These are phyloP conservation scores for Yarrowia hollandica DNA, from an alignment of 805 yeast genomes.

Conservation along the genomic window DNA sequence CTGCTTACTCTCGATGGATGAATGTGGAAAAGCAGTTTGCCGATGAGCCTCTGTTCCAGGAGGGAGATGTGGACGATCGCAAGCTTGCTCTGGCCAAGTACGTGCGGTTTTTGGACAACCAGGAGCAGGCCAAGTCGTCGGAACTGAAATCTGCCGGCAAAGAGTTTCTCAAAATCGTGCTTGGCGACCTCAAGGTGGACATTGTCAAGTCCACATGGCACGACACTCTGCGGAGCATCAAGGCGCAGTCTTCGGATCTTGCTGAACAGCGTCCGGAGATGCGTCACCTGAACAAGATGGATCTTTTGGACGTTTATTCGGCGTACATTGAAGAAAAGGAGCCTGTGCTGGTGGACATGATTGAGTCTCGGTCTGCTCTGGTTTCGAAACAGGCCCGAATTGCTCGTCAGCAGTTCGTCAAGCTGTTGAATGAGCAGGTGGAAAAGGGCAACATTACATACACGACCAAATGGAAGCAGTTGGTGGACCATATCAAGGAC, in stretches of 20 bases:
- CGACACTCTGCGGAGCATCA: conserved; percentile 35
- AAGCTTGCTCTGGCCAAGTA: conserved; percentile 48
- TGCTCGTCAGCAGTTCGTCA: conserved; percentile 62
- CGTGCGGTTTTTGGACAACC: conserved; percentile 33
- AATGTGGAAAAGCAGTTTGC: conserved; percentile 53
- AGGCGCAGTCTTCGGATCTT: conserved; percentile 32
- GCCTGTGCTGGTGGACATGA: conserved; percentile 36
- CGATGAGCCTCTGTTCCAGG: conserved; percentile 65
- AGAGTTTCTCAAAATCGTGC: conserved; percentile 29
- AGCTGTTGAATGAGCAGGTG: conserved; percentile 46
- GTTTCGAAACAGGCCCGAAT: conserved; percentile 61
- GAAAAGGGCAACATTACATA: conserved; percentile 46
- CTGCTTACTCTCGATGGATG: conserved; percentile 63
- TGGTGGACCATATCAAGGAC: conserved; percentile 52
- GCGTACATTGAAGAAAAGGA: conserved; percentile 42
- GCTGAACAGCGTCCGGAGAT: conserved; percentile 40
- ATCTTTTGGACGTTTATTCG: conserved; percentile 57
- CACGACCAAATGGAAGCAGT: conserved; percentile 59
- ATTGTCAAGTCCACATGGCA: conserved; percentile 45
- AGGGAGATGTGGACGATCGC: conserved; percentile 58
- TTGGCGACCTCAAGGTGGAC: conserved; percentile 33
- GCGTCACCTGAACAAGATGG: conserved; percentile 52
- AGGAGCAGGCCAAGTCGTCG: conserved; percentile 36
- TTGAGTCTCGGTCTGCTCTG: conserved; percentile 38
- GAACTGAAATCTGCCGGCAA: conserved; percentile 36